Evolutionary conservation across 1,139 yeast genomes (phyloP).

Genomic region (Lodderomyces beijingensis): DNA sequence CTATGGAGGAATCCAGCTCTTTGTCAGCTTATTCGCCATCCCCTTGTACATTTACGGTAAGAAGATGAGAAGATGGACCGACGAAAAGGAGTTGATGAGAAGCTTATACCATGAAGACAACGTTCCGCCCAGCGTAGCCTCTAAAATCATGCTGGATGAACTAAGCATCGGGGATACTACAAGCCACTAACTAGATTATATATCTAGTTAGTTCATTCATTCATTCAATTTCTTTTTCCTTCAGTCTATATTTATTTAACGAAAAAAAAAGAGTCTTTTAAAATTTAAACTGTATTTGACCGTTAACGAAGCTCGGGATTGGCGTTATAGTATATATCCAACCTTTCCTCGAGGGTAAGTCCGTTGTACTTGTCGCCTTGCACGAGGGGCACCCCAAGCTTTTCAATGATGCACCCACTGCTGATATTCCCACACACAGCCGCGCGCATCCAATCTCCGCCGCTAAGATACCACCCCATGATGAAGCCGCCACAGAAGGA

Average conservation of each 20-base stretch:
- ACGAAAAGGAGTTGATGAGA: conserved; percentile 34
- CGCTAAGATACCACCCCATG: conserved; percentile 49
- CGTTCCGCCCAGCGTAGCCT: conserved; percentile 12
- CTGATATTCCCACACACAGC: conserved; percentile 71
- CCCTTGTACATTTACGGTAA: conserved; percentile 59
- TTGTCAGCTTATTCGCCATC: conserved; percentile 45
- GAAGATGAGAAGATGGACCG: conserved; percentile 47
- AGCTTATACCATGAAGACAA: conserved; percentile 27
- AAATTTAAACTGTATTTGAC: too few relatives aligned
- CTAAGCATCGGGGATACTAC: conserved; percentile 1
- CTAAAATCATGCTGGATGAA: too few relatives aligned
- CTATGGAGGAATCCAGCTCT: conserved; percentile 51
- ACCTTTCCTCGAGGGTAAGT: conserved; percentile 23
- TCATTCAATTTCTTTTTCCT: too few relatives aligned
- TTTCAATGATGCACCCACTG: conserved; percentile 77
- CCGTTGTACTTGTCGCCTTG: conserved; percentile 53
- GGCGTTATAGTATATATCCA: conserved; percentile 20
- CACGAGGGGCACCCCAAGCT: conserved; percentile 62
- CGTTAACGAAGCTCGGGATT: conserved; percentile 10
- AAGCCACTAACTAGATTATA: too few relatives aligned
- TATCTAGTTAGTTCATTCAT: too few relatives aligned
- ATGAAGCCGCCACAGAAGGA: conserved; percentile 81
- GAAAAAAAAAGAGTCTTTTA: too few relatives aligned
- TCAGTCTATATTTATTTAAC: too few relatives aligned
- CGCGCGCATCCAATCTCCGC: conserved; percentile 49